A percentile compares a stretch with the other conserved stretches of the same genome.
These are phyloP conservation scores for Magnolia kwangsiensis DNA, from an alignment of 164 flowering plant species.

Conservation along the genomic window DNA sequence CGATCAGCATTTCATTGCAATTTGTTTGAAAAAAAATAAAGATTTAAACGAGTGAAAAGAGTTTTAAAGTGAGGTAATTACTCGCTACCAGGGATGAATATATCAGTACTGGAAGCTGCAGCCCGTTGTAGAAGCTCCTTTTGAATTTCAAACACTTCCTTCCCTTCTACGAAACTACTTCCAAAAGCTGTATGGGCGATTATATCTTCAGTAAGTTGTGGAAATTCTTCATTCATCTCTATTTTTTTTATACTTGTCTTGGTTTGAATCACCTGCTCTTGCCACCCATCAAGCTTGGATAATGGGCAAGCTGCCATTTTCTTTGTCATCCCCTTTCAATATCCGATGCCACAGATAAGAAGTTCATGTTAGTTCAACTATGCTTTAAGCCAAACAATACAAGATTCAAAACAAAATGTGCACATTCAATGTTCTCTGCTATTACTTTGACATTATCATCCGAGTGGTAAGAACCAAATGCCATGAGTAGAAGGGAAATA, in stretches of 20 bases:
- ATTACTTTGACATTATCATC: not conserved
- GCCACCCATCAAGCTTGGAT: conserved; percentile 21
- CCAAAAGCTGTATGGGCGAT: conserved; percentile 36
- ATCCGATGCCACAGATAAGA: no score
- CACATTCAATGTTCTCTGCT: not conserved
- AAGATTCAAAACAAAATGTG: no score
- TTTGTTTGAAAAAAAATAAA: no score
- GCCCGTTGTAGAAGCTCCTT: conserved; percentile 16
- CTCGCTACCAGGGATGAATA: conserved; percentile 26
- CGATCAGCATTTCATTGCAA: no score
- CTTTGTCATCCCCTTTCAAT: conserved; percentile 20
- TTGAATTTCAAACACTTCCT: conserved; percentile 25
- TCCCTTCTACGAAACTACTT: conserved; percentile 22
- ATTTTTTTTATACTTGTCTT: conserved; percentile 8
- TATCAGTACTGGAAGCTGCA: conserved; percentile 6
- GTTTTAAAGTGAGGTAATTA: conserved; percentile 1
- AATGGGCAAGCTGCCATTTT: conserved; percentile 22
- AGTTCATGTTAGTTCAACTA: not conserved
- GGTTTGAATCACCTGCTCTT: conserved; percentile 2
- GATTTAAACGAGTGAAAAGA: not conserved
- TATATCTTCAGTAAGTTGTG: conserved; percentile 22
- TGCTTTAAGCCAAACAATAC: not conserved
- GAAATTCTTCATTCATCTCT: conserved; percentile 18
- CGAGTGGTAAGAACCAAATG: no score
- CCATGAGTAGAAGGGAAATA: no score